These are phyloP conservation scores for Rhizopogon salebrosus DNA, from an alignment of 768 basidiomycete genomes.

Conservation along the genomic window DNA sequence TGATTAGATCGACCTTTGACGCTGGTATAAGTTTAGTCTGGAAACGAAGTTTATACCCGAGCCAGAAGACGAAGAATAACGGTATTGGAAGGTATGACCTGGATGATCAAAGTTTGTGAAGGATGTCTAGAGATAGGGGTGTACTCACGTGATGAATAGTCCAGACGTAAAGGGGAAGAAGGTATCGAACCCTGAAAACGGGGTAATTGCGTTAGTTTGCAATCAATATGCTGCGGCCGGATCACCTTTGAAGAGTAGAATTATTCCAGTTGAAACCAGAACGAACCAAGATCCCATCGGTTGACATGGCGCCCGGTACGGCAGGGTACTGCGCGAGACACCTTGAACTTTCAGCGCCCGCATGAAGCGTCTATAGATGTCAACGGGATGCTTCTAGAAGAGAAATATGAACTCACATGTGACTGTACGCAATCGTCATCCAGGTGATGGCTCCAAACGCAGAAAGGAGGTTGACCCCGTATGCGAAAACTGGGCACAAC, in stretches of 20 bases:
- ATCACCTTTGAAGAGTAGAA: constrained; percentile 57
- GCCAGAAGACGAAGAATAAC: constrained; percentile 30
- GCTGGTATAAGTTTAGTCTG: constrained; percentile 31
- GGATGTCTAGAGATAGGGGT: constrained; percentile 2
- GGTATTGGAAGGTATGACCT: constrained; percentile 29
- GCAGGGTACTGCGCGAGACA: constrained; percentile 37
- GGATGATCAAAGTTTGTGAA: not conserved
- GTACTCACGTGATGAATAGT: constrained; percentile 52
- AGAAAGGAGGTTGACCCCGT: constrained; percentile 37
- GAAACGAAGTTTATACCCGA: constrained; percentile 31
- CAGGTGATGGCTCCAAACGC: constrained; percentile 35
- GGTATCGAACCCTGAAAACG: constrained; percentile 29
- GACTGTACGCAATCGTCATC: constrained; percentile 49
- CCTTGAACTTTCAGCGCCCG: constrained; percentile 40
- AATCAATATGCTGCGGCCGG: constrained; percentile 37
- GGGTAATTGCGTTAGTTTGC: constrained; percentile 26
- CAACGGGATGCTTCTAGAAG: constrained; percentile 10
- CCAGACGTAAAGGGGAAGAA: constrained; percentile 45
- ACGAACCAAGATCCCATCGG: constrained; percentile 62
- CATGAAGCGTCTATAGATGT: constrained; percentile 40
- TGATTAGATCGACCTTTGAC: constrained; percentile 55
- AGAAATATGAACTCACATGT: constrained; percentile 42
- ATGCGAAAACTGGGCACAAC: constrained; percentile 23
- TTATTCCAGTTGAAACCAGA: constrained; percentile 44
- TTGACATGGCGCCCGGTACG: constrained; percentile 57